Evolutionary conservation across 2,329 filamentous ascomycete genomes (phyloP).

Genomic region (Colletotrichum lentis): DNA sequence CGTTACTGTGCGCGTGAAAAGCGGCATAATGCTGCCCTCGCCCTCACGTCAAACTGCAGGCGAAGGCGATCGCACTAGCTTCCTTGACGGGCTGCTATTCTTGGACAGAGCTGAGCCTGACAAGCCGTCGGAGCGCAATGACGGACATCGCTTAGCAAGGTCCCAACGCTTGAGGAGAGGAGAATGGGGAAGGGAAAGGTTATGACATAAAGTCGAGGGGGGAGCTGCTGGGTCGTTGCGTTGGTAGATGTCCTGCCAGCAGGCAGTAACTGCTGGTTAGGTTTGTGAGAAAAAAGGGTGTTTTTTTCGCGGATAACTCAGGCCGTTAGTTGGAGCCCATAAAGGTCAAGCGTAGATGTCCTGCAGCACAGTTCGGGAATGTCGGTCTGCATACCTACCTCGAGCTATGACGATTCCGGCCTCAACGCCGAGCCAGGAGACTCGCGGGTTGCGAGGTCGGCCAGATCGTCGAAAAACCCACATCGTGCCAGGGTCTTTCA

Average conservation of each 20-base stretch:
- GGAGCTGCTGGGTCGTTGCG: neutral
- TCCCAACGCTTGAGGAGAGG: constrained; percentile 5
- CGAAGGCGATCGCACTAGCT: neutral
- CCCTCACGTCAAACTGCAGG: constrained; percentile 15
- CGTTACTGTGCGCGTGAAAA: constrained; percentile 6
- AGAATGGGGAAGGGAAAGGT: neutral
- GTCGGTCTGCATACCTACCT: neutral
- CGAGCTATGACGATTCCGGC: constrained; percentile 14
- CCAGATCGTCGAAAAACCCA: neutral
- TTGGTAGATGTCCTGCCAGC: neutral
- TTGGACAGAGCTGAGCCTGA: constrained; percentile 19
- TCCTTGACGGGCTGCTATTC: constrained; percentile 15
- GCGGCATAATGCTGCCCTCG: neutral
- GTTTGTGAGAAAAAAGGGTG: too few relatives aligned
- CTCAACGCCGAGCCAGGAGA: constrained; percentile 8
- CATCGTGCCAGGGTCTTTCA: neutral
- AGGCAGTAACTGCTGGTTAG: too few relatives aligned
- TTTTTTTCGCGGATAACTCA: too few relatives aligned
- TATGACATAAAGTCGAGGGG: neutral
- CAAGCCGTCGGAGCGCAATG: constrained; percentile 6
- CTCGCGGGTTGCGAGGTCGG: neutral
- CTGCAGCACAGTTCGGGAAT: neutral
- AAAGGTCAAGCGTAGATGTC: too few relatives aligned
- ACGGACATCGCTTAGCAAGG: constrained; percentile 21
- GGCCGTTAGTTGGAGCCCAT: too few relatives aligned